Percentiles rank a stretch among this genome's conserved stretches.
Conservation (phyloP, 2,329 filamentous ascomycete genomes). For the Trichoderma oligosporum region DNA sequence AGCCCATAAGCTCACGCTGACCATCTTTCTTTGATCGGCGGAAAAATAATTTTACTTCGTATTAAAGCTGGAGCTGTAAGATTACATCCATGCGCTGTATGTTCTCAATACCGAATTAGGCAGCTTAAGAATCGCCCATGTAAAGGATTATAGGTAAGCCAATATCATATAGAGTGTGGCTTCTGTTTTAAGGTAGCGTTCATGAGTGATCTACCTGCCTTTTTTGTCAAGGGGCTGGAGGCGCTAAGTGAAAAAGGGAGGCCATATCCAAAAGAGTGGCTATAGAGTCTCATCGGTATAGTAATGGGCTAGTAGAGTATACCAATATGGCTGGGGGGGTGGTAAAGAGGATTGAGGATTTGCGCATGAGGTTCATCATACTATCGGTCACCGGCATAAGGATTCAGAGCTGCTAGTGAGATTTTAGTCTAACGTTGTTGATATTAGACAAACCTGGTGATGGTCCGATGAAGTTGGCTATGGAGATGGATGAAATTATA, state of each 20-base stretch:
- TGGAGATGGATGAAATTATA: background rate
- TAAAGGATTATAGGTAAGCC: conserved; percentile 1
- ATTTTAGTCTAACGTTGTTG: background rate
- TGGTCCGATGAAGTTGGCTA: background rate
- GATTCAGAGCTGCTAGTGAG: background rate
- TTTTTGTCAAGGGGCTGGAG: background rate
- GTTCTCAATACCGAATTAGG: background rate
- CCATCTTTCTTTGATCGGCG: background rate
- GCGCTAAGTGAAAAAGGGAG: background rate
- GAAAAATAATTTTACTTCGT: conserved; percentile 15
- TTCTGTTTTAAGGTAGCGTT: background rate
- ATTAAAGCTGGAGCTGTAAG: background rate
- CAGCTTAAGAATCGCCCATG: conserved; percentile 3
- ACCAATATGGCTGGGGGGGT: background rate
- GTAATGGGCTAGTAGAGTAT: background rate
- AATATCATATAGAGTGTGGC: background rate
- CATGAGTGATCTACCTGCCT: background rate
- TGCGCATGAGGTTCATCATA: background rate
- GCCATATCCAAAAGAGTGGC: background rate
- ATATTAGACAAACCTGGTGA: background rate
- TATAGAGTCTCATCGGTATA: background rate
- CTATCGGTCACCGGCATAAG: background rate
- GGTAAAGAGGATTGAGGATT: conserved; percentile 1
- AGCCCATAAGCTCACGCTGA: background rate
- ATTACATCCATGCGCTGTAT: background rate